Evolutionary conservation across 345 rosid genomes (phyloP), one percentile per base, ranked within the genome.

Genomic region (Alliaria petiolata): DNA sequence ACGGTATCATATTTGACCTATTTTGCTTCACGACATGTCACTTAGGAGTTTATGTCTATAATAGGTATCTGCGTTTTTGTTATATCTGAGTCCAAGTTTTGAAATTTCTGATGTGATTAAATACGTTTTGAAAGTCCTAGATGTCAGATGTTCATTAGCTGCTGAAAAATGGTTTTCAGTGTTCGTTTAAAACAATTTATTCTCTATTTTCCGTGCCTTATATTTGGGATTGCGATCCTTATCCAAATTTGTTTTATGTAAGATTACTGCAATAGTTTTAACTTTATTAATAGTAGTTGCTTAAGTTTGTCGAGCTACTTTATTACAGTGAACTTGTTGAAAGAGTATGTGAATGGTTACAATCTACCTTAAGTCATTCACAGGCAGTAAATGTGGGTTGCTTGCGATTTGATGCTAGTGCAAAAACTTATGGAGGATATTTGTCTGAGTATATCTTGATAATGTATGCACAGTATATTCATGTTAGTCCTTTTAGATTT

Each of bases 21-120:
- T 9, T 45, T 55, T 35, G 36, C 52, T 44, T 61, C 44, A 45
- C 17, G 0, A 25, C 46, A 40, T 68, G 15, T 61, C 19, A 52
- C 69, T 38, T 58, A 60, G 5, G 33, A 44, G 25, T 54, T 73
- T 6, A 2, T 45, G 51, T 36, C 52, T 56, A 20, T 14, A 9
- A 31, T 65, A 56, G 26, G 34, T 26, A 65, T 35, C 11, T 72
- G 22, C 40, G n/a, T 76, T 81, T 89, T 67, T 85, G 88, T 53
- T 47, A 31, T 46, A 28, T 30, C 11, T 30, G 35, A 30, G 30
- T 57, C 52, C 13, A 49, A 8, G 43, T 19, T 56, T 26, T 26
- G 36, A 26, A 25, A 30, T 45, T 28, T 57, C 9, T 39, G 19
- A 19, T 36, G 44, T 17, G 44, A 35, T 56, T 46, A 11, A 16